Evolutionary conservation across 1,284 basidiomycete species (phyloP).

Genomic region (Ceratorhiza oryzae-sativae): DNA sequence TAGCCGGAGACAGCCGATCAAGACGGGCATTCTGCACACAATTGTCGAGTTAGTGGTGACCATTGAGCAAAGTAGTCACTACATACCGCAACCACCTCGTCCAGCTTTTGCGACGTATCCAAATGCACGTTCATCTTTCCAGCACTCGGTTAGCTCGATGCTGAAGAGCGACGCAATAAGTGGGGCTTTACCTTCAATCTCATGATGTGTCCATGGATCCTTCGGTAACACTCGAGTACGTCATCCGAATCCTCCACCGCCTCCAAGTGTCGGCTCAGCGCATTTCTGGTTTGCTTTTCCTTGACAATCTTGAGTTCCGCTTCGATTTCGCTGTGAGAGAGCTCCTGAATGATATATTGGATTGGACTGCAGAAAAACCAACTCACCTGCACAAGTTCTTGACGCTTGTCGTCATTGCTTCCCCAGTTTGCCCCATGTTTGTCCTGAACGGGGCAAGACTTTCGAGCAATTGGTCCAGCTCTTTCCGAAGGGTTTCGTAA

Average conservation of each 20-base stretch:
- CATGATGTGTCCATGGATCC: background rate
- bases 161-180: background rate
- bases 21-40: background rate
- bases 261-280: background rate
- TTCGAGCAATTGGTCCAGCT: background rate
- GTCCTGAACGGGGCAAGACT: background rate
- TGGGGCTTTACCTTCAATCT: background rate
- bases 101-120: background rate
- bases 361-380: background rate
- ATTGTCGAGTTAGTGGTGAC: background rate
- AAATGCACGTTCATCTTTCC: background rate
- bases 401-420: background rate
- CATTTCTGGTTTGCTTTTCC: background rate
- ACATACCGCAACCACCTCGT: background rate
- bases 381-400: background rate
- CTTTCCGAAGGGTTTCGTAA: background rate
- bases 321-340: background rate
- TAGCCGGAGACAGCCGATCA: background rate
- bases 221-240: constrained; percentile 10
- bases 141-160: background rate
- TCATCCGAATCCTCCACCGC: constrained; percentile 1
- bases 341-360: background rate
- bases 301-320: background rate
- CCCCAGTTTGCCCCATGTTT: background rate
- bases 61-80: too few species aligned